These are phyloP conservation scores for Diplodia corticola DNA, from an alignment of 2,329 filamentous ascomycete species.

Conservation along the genomic window DNA sequence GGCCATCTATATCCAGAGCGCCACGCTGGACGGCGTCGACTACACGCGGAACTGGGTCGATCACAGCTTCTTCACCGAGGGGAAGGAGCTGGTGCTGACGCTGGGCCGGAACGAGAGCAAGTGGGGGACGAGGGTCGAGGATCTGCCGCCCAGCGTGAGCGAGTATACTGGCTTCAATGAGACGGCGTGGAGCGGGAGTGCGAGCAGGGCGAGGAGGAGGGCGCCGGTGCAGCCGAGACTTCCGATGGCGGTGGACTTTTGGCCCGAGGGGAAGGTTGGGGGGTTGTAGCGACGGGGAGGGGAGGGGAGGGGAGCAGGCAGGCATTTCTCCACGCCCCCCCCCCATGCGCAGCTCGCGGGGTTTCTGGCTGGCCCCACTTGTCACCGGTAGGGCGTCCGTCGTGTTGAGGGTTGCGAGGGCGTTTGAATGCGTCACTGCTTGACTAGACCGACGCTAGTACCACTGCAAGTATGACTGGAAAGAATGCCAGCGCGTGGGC, in stretches of 20 bases:
- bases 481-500: not conserved
- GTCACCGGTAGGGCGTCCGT: not conserved
- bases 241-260: not conserved
- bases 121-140: conserved; percentile 44
- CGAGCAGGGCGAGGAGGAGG: not conserved
- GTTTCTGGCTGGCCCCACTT: not conserved
- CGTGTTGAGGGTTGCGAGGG: no score
- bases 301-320: no score
- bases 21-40: conserved; percentile 41
- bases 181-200: conserved; percentile 23
- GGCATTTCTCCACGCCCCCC: not conserved
- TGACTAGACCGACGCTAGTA: not conserved
- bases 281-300: not conserved
- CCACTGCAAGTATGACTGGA: not conserved
- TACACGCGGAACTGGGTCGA: conserved; percentile 47
- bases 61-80: conserved; percentile 46
- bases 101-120: conserved; percentile 43
- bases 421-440: no score
- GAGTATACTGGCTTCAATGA: conserved; percentile 26
- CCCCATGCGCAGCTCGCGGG: not conserved
- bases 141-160: conserved; percentile 44
- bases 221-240: not conserved
- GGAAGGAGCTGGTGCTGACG: conserved; percentile 43
- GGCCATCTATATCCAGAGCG: conserved; percentile 45
- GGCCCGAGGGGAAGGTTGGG: not conserved